These are phyloP conservation scores for Giardia muris DNA, from an alignment of 208 protist species.

Conservation along the genomic window DNA sequence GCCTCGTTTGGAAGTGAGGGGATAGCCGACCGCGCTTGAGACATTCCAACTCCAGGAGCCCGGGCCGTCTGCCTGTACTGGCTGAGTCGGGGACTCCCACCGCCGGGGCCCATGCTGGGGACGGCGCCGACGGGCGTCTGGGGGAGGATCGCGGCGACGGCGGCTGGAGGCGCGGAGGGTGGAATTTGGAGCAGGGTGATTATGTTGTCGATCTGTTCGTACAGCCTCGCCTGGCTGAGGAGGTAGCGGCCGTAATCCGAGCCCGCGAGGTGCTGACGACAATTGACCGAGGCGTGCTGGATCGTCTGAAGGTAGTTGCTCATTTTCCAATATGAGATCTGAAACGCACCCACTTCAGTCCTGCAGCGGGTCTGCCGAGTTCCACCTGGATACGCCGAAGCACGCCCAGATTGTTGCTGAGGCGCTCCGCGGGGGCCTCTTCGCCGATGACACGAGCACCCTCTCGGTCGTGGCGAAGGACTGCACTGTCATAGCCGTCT, in stretches of 20 bases:
- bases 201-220: background rate
- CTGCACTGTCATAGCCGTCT: background rate
- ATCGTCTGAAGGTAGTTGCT: background rate
- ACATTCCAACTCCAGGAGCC: too few relatives aligned
- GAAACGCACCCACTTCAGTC: background rate
- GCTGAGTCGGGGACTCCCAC: background rate
- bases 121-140: background rate
- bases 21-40: too few relatives aligned
- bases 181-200: background rate
- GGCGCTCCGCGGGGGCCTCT: background rate
- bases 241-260: background rate
- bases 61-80: too few relatives aligned
- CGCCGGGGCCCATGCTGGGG: background rate
- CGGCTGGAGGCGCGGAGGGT: background rate
- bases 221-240: background rate
- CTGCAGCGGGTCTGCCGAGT: background rate
- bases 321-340: background rate
- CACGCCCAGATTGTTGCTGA: background rate
- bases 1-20: too few relatives aligned
- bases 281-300: background rate
- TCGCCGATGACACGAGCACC: background rate
- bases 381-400: background rate
- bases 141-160: background rate
- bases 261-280: background rate
- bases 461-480: background rate